These are phyloP conservation scores for Mortierella sp. DNA, from an alignment of 371 early-diverging fungal species.

Conservation along the genomic window DNA sequence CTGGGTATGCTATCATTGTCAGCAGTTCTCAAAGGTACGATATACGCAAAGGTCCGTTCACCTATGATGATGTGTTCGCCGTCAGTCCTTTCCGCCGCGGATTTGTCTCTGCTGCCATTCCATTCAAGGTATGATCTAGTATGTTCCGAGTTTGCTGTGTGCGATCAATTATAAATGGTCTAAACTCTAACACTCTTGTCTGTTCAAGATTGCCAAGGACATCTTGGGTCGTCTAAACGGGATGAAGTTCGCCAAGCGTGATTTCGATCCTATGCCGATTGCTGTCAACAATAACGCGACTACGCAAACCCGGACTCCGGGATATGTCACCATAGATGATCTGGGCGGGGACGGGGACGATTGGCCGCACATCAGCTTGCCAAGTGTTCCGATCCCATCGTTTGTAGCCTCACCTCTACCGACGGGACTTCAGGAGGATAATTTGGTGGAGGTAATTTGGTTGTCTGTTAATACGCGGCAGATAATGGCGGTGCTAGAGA, in stretches of 20 bases:
- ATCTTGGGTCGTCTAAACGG: conserved; percentile 65
- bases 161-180: no score
- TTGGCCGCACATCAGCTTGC: conserved; percentile 26
- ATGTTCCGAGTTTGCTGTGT: no score
- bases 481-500: conserved; percentile 10
- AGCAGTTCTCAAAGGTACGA: conserved; percentile 57
- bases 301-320: no score
- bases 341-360: conserved; percentile 53
- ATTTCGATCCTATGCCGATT: no score
- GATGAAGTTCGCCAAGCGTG: conserved; percentile 46
- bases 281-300: conserved; percentile 58
- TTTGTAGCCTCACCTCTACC: conserved; percentile 34
- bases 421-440: conserved; percentile 5
- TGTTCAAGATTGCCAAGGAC: conserved; percentile 50
- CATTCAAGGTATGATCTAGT: conserved; percentile 24
- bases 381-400: conserved; percentile 56
- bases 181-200: no score
- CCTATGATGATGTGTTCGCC: conserved; percentile 55
- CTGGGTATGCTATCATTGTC: conserved; percentile 54
- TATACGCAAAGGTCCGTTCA: conserved; percentile 57
- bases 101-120: conserved; percentile 51
- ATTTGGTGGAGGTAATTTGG: conserved; percentile 30
- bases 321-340: conserved; percentile 58
- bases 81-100: conserved; percentile 56
- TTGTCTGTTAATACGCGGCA: conserved; percentile 16